Evolutionary conservation across 106 monocot species (phyloP), one percentile per base, ranked within the genome.

Genomic region (Dendrobium officinale): DNA sequence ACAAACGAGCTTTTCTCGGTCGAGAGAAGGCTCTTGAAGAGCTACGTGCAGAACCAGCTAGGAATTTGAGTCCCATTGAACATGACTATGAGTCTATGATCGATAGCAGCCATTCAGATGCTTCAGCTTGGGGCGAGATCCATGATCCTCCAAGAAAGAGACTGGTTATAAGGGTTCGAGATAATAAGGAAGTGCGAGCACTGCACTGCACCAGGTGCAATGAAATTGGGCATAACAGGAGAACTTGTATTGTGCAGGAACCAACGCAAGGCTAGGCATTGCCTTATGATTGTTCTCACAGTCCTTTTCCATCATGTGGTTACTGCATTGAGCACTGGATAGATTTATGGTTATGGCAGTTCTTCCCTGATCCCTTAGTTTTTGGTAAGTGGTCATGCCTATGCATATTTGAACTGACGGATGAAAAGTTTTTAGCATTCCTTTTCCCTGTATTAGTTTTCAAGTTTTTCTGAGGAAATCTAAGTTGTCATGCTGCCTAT

Each of bases 1-100:
- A 89, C 73, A 89, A 89, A 79, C 77, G 86, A 37, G 89, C 89
- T 82, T 89, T 89, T 64, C 89, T 89, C 49, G 89, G 89, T 18
- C 78, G 89, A 55, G 83, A 89, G 72, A 89, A 86, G 84, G 89
- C 86, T 73, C 67, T 89, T 8, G 86, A 86, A 72, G 89, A 89
- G 79, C 79, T 89, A 2, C 80, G 77, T 47, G 40, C 79, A 19
- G 84, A 86, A 43, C 73, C 83, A 24, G 61, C 6, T 8, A 66
- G 66, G 40, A 48, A 77, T 64, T 66, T 74, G 31, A 43, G 59
- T 74, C 47, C 55, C 19, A 45, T 20, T 19, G 82, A 82, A 1
- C 29, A 59, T 27, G 58, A 18, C 29, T 81, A 72, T 45, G 84
- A 82, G 68, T 10, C 78, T 33, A 33, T 76, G 13, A 20, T 42